phyloP scores from a whole-genome alignment of 495 filamentous ascomycete species.

The Amniculicola lignicola region DNA sequence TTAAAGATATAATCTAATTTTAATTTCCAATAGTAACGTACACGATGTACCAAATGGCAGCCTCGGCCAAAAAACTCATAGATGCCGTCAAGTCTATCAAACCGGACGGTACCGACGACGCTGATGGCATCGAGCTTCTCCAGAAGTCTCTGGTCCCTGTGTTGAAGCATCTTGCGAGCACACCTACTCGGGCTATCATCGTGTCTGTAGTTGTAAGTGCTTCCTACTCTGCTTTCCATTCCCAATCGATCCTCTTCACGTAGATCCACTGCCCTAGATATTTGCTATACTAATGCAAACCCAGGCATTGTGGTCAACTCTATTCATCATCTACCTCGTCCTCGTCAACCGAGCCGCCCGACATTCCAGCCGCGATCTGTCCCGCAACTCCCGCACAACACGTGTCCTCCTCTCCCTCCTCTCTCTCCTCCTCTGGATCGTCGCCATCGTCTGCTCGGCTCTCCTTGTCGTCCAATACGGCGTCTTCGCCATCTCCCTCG shows the following conservation, averaged over 20 bases:
- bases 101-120: not conserved
- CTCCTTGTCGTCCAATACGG: slow-evolving; percentile 10
- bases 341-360: not conserved
- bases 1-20: not conserved
- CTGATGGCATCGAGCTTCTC: not conserved
- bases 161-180: not conserved
- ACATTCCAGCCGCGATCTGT: not conserved
- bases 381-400: slow-evolving; percentile 2
- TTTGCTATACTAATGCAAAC: not conserved
- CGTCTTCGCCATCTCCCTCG: not conserved
- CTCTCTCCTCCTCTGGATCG: not conserved
- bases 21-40: slow-evolving; percentile 1
- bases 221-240: not conserved
- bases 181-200: not conserved
- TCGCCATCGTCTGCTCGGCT: slow-evolving; percentile 2
- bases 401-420: slow-evolving; percentile 4
- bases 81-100: not conserved
- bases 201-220: slow-evolving; percentile 4
- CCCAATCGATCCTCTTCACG: not conserved
- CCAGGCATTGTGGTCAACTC: slow-evolving; percentile 1
- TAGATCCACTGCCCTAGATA: not conserved
- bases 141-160: not conserved
- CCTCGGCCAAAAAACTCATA: not conserved
- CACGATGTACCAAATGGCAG: not conserved
- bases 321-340: slow-evolving; percentile 1